Conservation (phyloP, 495 filamentous ascomycete species). For the Acidomyces sp. region DNA sequence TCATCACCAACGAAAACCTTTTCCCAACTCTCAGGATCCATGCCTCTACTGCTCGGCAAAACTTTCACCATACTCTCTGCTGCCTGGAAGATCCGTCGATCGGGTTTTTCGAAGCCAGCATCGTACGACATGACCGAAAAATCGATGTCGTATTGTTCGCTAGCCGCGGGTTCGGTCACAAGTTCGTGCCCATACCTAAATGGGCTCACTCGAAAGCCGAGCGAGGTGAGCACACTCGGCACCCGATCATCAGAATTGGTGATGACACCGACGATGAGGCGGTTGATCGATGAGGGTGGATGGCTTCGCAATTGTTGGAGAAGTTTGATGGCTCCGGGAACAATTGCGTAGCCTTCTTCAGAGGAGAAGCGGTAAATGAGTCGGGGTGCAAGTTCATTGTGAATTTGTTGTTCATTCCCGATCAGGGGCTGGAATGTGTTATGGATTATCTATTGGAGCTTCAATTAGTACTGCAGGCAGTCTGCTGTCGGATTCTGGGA, state of each 20-base stretch:
- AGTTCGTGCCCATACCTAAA: not conserved
- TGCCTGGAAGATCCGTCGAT: slow-evolving; percentile 47
- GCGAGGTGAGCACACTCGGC: slow-evolving; percentile 42
- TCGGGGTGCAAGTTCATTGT: slow-evolving; percentile 37
- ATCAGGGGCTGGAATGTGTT: slow-evolving; percentile 34
- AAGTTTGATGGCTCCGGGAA: slow-evolving; percentile 40
- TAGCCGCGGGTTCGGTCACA: not conserved
- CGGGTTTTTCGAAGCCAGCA: slow-evolving; percentile 56
- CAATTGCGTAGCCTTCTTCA: slow-evolving; percentile 46
- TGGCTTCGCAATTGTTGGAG: slow-evolving; percentile 34
- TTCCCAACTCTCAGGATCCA: slow-evolving; percentile 27
- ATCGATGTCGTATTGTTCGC: slow-evolving; percentile 40
- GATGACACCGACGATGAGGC: slow-evolving; percentile 49
- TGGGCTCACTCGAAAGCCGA: slow-evolving; percentile 46
- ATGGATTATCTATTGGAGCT: slow-evolving; percentile 27
- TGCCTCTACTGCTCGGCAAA: slow-evolving; percentile 2
- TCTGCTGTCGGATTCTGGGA: not conserved
- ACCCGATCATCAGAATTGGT: slow-evolving; percentile 71
- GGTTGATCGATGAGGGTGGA: slow-evolving; percentile 1
- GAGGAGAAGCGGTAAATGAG: slow-evolving; percentile 51
- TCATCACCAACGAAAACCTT: slow-evolving; percentile 60
- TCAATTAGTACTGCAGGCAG: not conserved
- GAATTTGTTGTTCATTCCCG: slow-evolving; percentile 24
- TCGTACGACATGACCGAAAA: slow-evolving; percentile 64
- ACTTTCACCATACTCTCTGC: slow-evolving; percentile 32